phyloP scores from a whole-genome alignment of 495 filamentous ascomycete species.

The Aspergillus sparsus region DNA sequence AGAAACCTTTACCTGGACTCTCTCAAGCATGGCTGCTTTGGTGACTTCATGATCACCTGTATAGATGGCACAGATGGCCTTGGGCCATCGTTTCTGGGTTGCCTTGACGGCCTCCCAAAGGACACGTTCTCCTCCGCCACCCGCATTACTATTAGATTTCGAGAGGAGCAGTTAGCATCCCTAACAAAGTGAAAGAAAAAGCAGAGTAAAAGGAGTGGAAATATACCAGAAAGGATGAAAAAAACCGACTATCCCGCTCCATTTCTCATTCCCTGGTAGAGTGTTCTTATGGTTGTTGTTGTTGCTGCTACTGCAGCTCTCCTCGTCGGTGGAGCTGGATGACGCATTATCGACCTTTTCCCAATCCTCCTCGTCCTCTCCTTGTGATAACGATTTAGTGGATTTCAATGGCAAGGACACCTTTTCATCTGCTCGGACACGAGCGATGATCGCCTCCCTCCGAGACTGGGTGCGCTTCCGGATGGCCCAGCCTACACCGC shows the following conservation, averaged over 20 bases:
- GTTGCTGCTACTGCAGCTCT: slow-evolving; percentile 40
- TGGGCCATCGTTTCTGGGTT: slow-evolving; percentile 86
- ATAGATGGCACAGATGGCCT: slow-evolving; percentile 85
- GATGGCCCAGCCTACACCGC: slow-evolving; percentile 63
- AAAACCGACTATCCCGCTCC: slow-evolving; percentile 87
- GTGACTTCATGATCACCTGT: slow-evolving; percentile 89
- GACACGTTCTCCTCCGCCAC: slow-evolving; percentile 93
- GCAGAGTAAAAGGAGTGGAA: slow-evolving; percentile 3
- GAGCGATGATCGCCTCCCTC: slow-evolving; percentile 59
- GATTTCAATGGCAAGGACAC: slow-evolving; percentile 43
- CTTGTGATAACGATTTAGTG: slow-evolving; percentile 24
- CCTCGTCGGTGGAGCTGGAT: slow-evolving; percentile 48
- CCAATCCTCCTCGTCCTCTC: slow-evolving; percentile 71
- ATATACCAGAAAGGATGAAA: slow-evolving; percentile 92
- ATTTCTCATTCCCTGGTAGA: slow-evolving; percentile 46
- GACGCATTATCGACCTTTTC: slow-evolving; percentile 63
- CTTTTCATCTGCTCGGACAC: slow-evolving; percentile 60
- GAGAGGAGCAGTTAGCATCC: too few relatives aligned
- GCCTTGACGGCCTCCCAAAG: slow-evolving; percentile 94
- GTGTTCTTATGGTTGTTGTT: slow-evolving; percentile 5
- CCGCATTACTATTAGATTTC: slow-evolving; percentile 69
- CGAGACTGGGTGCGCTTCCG: slow-evolving; percentile 66
- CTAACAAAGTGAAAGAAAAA: background rate
- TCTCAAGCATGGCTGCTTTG: slow-evolving; percentile 73
- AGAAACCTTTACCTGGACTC: slow-evolving; percentile 61